These are phyloP conservation scores for Euryodendron excelsum DNA, from an alignment of 148 eudicot genomes.

Conservation along the genomic window DNA sequence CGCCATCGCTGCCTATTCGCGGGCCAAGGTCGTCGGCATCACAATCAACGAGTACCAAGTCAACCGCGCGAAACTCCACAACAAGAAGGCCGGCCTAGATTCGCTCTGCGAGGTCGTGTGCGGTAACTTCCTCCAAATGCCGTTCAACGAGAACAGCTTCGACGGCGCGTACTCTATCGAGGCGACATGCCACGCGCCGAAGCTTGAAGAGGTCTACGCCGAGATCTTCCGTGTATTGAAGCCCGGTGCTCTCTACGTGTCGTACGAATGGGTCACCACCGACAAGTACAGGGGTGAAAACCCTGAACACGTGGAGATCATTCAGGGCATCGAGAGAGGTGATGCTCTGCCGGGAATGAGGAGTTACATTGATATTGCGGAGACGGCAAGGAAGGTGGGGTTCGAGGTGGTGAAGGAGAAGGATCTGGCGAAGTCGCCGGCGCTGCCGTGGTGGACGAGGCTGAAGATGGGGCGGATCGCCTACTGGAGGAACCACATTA, in stretches of 20 bases:
- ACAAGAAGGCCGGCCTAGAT: constrained; percentile 54
- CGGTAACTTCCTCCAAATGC: constrained; percentile 53
- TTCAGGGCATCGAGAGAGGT: constrained; percentile 50
- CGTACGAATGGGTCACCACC: constrained; percentile 58
- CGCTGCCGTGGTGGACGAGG: constrained; percentile 54
- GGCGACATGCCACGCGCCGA: constrained; percentile 59
- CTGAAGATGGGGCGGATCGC: constrained; percentile 56
- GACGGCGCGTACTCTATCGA: constrained; percentile 60
- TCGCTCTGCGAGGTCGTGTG: constrained; percentile 45
- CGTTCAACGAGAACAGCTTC: constrained; percentile 31
- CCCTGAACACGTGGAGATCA: constrained; percentile 39
- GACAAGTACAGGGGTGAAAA: constrained; percentile 31
- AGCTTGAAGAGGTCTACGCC: constrained; percentile 46
- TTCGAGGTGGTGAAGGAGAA: constrained; percentile 42
- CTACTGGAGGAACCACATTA: constrained; percentile 51
- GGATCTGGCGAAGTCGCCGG: constrained; percentile 47
- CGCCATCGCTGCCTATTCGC: constrained; percentile 55
- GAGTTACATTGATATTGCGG: constrained; percentile 28
- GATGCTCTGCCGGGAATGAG: constrained; percentile 54
- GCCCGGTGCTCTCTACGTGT: constrained; percentile 49
- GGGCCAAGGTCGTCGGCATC: constrained; percentile 45
- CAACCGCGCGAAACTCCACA: constrained; percentile 38
- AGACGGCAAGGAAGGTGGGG: constrained; percentile 41
- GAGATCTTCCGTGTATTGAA: constrained; percentile 44
- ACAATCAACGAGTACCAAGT: constrained; percentile 61